Percentiles rank a stretch among this genome's conserved stretches.
These are phyloP conservation scores for Cenchrus purpureus DNA, from an alignment of 176 grass and related monocot species.

Conservation along the genomic window DNA sequence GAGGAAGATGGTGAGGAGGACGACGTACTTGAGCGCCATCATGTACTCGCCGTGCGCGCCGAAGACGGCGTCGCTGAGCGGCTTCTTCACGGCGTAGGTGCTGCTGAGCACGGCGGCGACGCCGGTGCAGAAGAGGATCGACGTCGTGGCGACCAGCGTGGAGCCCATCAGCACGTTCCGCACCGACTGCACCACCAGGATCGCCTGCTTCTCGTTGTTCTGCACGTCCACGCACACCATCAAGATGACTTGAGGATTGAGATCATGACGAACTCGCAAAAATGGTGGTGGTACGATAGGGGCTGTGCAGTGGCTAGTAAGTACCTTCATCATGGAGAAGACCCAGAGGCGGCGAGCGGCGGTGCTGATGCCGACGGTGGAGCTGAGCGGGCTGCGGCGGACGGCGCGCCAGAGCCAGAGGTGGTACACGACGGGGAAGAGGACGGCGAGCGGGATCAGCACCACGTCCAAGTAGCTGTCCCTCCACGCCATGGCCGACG, in stretches of 20 bases:
- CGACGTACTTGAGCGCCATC: slow-evolving; percentile 64
- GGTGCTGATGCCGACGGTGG: slow-evolving; percentile 75
- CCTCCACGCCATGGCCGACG: slow-evolving; percentile 57
- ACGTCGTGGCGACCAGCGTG: slow-evolving; percentile 71
- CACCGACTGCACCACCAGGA: slow-evolving; percentile 76
- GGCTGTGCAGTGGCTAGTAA: background rate
- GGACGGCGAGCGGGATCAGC: slow-evolving; percentile 65
- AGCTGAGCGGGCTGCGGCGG: slow-evolving; percentile 49
- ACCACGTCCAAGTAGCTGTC: slow-evolving; percentile 68
- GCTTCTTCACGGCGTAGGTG: slow-evolving; percentile 88
- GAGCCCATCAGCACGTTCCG: slow-evolving; percentile 86
- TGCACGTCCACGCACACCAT: background rate
- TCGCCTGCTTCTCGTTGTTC: slow-evolving; percentile 77
- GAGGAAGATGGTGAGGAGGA: slow-evolving; percentile 67
- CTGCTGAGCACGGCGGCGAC: slow-evolving; percentile 80
- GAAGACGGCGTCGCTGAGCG: slow-evolving; percentile 63
- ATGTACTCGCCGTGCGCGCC: slow-evolving; percentile 70
- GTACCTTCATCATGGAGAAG: slow-evolving; percentile 71
- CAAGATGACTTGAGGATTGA: background rate
- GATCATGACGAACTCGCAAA: too few relatives aligned
- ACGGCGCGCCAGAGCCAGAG: slow-evolving; percentile 68
- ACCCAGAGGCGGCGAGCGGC: slow-evolving; percentile 76
- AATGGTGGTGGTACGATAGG: too few relatives aligned
- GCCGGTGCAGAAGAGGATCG: slow-evolving; percentile 71
- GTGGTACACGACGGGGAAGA: slow-evolving; percentile 68